These are phyloP conservation scores for Vanrija sp. DNA, from an alignment of 1,284 basidiomycete genomes.

Conservation along the genomic window DNA sequence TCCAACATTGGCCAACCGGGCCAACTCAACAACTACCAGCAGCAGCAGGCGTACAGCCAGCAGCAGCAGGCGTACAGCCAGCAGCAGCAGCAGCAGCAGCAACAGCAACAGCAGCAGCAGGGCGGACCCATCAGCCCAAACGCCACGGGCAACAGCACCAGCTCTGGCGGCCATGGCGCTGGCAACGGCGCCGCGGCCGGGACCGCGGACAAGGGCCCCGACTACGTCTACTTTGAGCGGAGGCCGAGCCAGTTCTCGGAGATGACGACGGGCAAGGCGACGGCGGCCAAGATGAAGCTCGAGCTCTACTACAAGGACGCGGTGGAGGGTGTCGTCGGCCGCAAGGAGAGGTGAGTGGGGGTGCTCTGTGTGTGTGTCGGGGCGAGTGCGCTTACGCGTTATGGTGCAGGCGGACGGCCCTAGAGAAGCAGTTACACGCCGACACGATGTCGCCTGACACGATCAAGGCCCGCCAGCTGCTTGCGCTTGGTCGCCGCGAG, in stretches of 20 bases:
- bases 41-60: slow-evolving; percentile 3
- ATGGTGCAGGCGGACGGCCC: slow-evolving; percentile 71
- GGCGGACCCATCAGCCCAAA: background rate
- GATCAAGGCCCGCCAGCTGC: slow-evolving; percentile 84
- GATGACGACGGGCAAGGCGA: slow-evolving; percentile 84
- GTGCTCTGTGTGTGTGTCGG: no score
- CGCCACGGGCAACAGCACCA: slow-evolving; percentile 1
- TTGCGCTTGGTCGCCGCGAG: slow-evolving; percentile 86
- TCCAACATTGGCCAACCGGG: slow-evolving; percentile 40
- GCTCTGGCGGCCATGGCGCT: background rate
- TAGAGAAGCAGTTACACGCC: slow-evolving; percentile 79
- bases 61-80: slow-evolving; percentile 1
- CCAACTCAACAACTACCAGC: slow-evolving; percentile 6
- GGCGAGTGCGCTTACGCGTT: background rate
- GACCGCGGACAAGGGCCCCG: slow-evolving; percentile 50
- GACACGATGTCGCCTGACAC: slow-evolving; percentile 74
- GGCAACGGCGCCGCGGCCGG: background rate
- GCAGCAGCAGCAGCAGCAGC: slow-evolving; percentile 1
- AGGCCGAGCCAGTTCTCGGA: slow-evolving; percentile 78
- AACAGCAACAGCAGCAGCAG: slow-evolving; percentile 1
- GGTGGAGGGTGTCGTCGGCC: slow-evolving; percentile 83
- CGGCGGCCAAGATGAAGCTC: slow-evolving; percentile 92
- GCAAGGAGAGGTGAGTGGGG: slow-evolving; percentile 67
- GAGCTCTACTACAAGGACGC: slow-evolving; percentile 97
- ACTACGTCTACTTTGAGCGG: slow-evolving; percentile 95